A percentile compares a stretch with the other conserved stretches of the same genome.
Evolutionary conservation across 1,284 basidiomycete genomes (phyloP).

Genomic region (Apiotrichum montevideense): DNA sequence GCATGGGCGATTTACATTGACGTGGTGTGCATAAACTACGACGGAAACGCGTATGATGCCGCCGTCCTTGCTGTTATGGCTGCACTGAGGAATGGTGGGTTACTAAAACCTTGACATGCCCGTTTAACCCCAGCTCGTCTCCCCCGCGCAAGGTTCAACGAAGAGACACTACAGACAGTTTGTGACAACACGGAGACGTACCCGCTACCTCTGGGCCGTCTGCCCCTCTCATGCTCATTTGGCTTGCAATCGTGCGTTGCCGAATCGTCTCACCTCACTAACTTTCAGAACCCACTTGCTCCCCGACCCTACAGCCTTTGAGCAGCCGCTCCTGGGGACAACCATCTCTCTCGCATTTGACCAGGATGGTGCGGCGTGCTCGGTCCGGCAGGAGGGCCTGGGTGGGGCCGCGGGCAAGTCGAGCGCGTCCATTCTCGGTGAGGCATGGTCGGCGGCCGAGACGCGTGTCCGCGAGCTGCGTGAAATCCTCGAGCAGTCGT

Average conservation of each 20-base stretch:
- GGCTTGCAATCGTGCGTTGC: conserved; percentile 69
- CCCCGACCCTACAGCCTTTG: conserved; percentile 80
- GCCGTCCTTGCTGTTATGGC: conserved; percentile 78
- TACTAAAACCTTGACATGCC: not conserved
- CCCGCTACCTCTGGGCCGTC: conserved; percentile 49
- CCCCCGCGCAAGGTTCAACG: conserved; percentile 66
- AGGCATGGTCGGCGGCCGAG: conserved; percentile 37
- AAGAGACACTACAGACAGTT: conserved; percentile 59
- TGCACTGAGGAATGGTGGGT: conserved; percentile 75
- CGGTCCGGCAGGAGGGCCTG: conserved; percentile 54
- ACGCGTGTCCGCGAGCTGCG: conserved; percentile 30
- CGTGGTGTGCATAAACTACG: conserved; percentile 90
- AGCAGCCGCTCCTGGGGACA: conserved; percentile 74
- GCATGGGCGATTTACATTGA: conserved; percentile 92
- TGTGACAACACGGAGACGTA: conserved; percentile 57
- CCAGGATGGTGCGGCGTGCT: conserved; percentile 52
- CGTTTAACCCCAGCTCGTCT: conserved; percentile 56
- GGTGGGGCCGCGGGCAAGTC: conserved; percentile 51
- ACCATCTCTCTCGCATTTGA: conserved; percentile 62
- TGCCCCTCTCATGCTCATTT: conserved; percentile 64
- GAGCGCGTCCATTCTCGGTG: conserved; percentile 30
- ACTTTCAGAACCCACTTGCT: conserved; percentile 55
- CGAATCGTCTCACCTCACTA: not conserved
- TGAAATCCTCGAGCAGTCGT: conserved; percentile 5
- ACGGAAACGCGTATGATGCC: conserved; percentile 91